These are phyloP conservation scores for Sporodiniella umbellata DNA, from an alignment of 371 early-diverging fungal genomes.

Conservation along the genomic window DNA sequence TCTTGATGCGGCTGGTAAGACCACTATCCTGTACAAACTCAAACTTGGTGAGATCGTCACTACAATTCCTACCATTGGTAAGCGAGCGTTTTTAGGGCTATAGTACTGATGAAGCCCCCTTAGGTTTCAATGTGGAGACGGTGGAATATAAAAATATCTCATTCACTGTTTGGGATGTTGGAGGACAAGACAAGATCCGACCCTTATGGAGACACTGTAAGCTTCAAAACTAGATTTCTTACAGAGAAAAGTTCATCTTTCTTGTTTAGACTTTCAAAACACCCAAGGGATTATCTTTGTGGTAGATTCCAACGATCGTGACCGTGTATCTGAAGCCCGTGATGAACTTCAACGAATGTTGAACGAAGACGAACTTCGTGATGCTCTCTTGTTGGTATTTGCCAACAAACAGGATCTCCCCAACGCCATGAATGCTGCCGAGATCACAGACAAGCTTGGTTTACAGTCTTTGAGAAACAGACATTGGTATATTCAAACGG, in stretches of 20 bases:
- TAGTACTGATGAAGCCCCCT: no score
- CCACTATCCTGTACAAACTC: constrained; percentile 89
- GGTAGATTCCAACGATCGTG: constrained; percentile 91
- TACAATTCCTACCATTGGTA: constrained; percentile 88
- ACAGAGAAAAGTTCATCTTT: background rate
- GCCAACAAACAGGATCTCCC: constrained; percentile 97
- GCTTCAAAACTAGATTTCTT: constrained; percentile 1
- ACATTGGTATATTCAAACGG: constrained; percentile 89
- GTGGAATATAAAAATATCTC: no score
- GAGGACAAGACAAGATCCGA: constrained; percentile 61
- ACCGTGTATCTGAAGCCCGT: constrained; percentile 81
- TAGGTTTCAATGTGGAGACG: constrained; percentile 31
- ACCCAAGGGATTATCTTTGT: constrained; percentile 97
- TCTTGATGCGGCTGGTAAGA: constrained; percentile 98
- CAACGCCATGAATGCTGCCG: constrained; percentile 53
- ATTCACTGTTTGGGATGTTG: no score
- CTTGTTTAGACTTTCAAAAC: constrained; percentile 74
- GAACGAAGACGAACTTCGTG: constrained; percentile 91
- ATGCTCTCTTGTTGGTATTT: constrained; percentile 88
- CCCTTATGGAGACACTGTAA: constrained; percentile 49
- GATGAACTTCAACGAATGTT: constrained; percentile 89
- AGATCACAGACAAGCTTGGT: constrained; percentile 54
- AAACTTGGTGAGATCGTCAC: constrained; percentile 94
- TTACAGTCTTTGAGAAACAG: constrained; percentile 83
- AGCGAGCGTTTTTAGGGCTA: no score